Evolutionary conservation across 352 stramenopile species (phyloP), one percentile per base, ranked within the genome.

Genomic region (Pythium utonaiense): DNA sequence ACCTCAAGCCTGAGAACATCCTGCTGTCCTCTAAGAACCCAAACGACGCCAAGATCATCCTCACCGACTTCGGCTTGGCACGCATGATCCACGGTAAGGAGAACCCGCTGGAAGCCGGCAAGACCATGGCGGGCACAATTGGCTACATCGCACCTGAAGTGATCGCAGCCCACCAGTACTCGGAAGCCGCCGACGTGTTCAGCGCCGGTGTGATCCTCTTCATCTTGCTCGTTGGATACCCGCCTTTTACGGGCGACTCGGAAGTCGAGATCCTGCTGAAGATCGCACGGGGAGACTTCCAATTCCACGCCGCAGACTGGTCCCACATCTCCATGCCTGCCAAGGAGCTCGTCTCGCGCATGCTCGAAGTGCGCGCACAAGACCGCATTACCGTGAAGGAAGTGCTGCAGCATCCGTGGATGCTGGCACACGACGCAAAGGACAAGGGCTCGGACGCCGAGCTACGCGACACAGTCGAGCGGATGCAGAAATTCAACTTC

Each of bases 1-100:
- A 92, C 62, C 77, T 92, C 62, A 92, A 92, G 53, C 82, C 82
- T 1, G 82, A 92, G 62, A 92, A 92, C 57, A 89, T 92, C n/a
- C 31, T 92, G 51, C 72, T 92, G 24, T 72, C 77, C 9, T 78
- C 69, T 4, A 71, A 75, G 52, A 71, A 79, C 17, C 38, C 57
- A 9, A 57, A 71, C 19, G 60, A 83, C 42, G 67, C 77, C 56
- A 88, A 87, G 64, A 88, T 92, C 47, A 45, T 87, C n/a, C 67
- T 92, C 28, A 90, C 80, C 0, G 82, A 92, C 45, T 92, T 92
- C 57, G 82, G 82, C 3, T 73, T 90, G 44, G 82, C 80, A 14
- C 78, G 80, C 24, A 92, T 90, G 77, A 72, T 89, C 38, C 83
- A 88, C 44, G 79, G 78, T 49, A 87, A 84, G 36, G 64, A 79